Conservation (phyloP, 768 basidiomycete species). For the Mycena vitilis region DNA sequence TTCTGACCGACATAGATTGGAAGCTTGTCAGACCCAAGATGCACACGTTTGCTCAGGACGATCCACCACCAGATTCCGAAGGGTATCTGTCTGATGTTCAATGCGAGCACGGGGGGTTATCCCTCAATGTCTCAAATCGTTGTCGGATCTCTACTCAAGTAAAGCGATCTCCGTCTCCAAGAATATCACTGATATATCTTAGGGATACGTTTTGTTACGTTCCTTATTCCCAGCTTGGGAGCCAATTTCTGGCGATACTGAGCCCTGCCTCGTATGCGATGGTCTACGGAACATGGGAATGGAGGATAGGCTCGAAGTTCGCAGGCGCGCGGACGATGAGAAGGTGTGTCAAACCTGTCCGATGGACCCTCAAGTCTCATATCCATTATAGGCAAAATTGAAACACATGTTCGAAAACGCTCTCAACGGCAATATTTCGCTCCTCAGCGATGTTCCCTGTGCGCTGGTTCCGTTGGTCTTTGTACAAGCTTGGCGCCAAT, state of each 20-base stretch:
- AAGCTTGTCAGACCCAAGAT: slow-evolving; percentile 76
- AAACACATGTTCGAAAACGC: slow-evolving; percentile 71
- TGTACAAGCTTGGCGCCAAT: slow-evolving; percentile 74
- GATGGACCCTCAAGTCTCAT: slow-evolving; percentile 29
- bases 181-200: slow-evolving; percentile 28
- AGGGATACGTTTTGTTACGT: slow-evolving; percentile 71
- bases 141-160: slow-evolving; percentile 74
- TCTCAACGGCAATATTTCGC: slow-evolving; percentile 56
- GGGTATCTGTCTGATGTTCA: slow-evolving; percentile 69
- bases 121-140: slow-evolving; percentile 65
- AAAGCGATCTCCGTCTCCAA: slow-evolving; percentile 27
- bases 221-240: slow-evolving; percentile 74
- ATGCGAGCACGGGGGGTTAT: slow-evolving; percentile 78
- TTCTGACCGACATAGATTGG: slow-evolving; percentile 70
- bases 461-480: slow-evolving; percentile 73
- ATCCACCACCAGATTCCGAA: slow-evolving; percentile 74
- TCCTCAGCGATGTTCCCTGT: slow-evolving; percentile 62
- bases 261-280: slow-evolving; percentile 75
- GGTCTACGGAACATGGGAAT: slow-evolving; percentile 63
- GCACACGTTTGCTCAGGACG: slow-evolving; percentile 67
- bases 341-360: slow-evolving; percentile 61
- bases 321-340: slow-evolving; percentile 80
- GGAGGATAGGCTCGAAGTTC: slow-evolving; percentile 70
- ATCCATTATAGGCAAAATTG: slow-evolving; percentile 64
- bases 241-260: slow-evolving; percentile 60